Base-by-base conservation (phyloP, 2,329 filamentous ascomycete genomes). In the Ophiocordyceps camponoti-leonardi region DNA sequence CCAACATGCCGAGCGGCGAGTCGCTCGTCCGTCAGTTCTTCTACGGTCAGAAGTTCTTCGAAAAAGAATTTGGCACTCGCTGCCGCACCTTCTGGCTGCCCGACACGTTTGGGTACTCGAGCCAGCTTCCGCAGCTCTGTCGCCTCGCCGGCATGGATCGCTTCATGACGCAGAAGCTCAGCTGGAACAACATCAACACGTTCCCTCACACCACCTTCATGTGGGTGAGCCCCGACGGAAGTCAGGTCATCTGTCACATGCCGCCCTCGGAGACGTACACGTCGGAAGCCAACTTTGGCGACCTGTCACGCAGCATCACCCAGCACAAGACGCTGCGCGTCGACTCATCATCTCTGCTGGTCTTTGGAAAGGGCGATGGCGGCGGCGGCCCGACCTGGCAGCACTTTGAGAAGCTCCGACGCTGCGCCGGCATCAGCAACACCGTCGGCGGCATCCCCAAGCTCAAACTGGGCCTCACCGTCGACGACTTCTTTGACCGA, bases 101-200 rank as follows among this genome's bases (percentile, higher is more conserved):
- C 1, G 92, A 98, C 61, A 98, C 92, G 0, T 98, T 98, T 65
- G 92, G 92, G 14, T 98, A 98, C 65, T 95, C 88, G 0, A 83
- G 83, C 44, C 92, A 98, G 63, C 74, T 98, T 40, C 92, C 92
- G 13, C 92, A 98, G 58, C 70, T 98, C 40, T 96, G 87, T 59
- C 83, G 90, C 4, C 69, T 95, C 26, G 84, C 92, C n/a, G 90
- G 87, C 19, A 96, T 98, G 92, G 84, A 77, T 47, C 79, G 90
- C 31, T 98, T 98, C 69, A 83, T 98, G 57, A 98, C 92, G 0
- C 92, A 98, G 63, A 98, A 98, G 67, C 71, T 98, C 48, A 96
- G 90, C 69, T 98, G 92, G 92, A 96, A 96, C 69, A 96, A 96
- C 61, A 96, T 96, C 73, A 96, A 96, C 67, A 94, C 84, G 58